Conservation (phyloP, 495 filamentous ascomycete species). For the Aspergillus leporis region DNA sequence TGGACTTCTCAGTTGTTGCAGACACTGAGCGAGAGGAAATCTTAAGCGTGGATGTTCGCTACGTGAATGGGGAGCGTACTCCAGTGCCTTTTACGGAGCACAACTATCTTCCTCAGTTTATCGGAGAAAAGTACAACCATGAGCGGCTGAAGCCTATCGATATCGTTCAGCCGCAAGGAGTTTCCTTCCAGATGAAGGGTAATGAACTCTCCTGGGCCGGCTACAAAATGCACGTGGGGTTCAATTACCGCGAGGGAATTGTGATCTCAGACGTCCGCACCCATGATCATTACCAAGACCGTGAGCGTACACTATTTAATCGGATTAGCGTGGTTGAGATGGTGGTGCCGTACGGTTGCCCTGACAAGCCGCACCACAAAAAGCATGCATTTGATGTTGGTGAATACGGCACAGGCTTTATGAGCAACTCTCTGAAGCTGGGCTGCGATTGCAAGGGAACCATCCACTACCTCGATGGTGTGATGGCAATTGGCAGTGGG, state of each 20-base stretch:
- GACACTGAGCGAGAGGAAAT: slow-evolving; percentile 89
- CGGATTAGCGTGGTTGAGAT: slow-evolving; percentile 75
- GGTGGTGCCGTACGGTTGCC: slow-evolving; percentile 65
- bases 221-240: slow-evolving; percentile 58
- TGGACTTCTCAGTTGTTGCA: slow-evolving; percentile 38
- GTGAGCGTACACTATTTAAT: slow-evolving; percentile 58
- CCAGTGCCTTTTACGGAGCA: slow-evolving; percentile 55
- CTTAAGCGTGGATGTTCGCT: slow-evolving; percentile 85
- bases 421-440: slow-evolving; percentile 65
- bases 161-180: slow-evolving; percentile 41
- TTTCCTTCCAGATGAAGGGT: slow-evolving; percentile 42
- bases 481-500: slow-evolving; percentile 55
- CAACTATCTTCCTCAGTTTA: slow-evolving; percentile 50
- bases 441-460: slow-evolving; percentile 71
- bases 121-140: slow-evolving; percentile 35
- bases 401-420: slow-evolving; percentile 65
- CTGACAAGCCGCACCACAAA: slow-evolving; percentile 65
- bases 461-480: slow-evolving; percentile 65
- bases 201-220: slow-evolving; percentile 42
- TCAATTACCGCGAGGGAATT: slow-evolving; percentile 71
- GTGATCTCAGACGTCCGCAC: slow-evolving; percentile 62
- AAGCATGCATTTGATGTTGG: slow-evolving; percentile 77
- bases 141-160: slow-evolving; percentile 42
- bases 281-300: slow-evolving; percentile 58
- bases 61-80: slow-evolving; percentile 69